These are phyloP conservation scores for Penicillium polonicum DNA, from an alignment of 2,329 filamentous ascomycete species.

Conservation along the genomic window DNA sequence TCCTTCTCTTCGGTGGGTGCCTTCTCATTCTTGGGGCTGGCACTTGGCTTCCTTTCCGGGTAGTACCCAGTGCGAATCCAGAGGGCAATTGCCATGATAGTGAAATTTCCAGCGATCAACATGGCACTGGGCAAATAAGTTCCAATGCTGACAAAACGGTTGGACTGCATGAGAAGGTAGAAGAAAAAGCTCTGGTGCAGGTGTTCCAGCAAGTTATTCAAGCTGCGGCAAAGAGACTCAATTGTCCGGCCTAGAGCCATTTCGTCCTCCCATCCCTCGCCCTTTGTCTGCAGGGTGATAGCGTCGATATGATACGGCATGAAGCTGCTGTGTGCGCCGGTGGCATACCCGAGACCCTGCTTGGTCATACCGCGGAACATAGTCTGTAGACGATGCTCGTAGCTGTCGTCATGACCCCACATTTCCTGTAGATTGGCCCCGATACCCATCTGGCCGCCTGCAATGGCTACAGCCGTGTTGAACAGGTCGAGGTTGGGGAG, in stretches of 20 bases:
- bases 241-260: slow-evolving; percentile 90
- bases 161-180: slow-evolving; percentile 86
- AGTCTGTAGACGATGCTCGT: slow-evolving; percentile 77
- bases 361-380: slow-evolving; percentile 91
- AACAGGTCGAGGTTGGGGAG: slow-evolving; percentile 93
- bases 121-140: slow-evolving; percentile 98
- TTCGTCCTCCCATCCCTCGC: slow-evolving; percentile 93
- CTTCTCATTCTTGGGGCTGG: slow-evolving; percentile 36
- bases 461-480: slow-evolving; percentile 87
- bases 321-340: slow-evolving; percentile 90
- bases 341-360: slow-evolving; percentile 84
- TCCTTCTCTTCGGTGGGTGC: slow-evolving; percentile 13
- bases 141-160: slow-evolving; percentile 95
- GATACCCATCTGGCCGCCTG: slow-evolving; percentile 89
- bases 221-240: slow-evolving; percentile 84
- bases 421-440: slow-evolving; percentile 80
- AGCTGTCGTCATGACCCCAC: slow-evolving; percentile 73
- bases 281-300: slow-evolving; percentile 85
- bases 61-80: slow-evolving; percentile 82
- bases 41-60: slow-evolving; percentile 23
- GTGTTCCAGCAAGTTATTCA: slow-evolving; percentile 96
- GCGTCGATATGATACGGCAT: slow-evolving; percentile 98
- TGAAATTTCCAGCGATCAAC: slow-evolving; percentile 91
- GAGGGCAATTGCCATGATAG: slow-evolving; percentile 89
- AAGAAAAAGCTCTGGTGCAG: slow-evolving; percentile 99